phyloP scores from a whole-genome alignment of 345 rosid species.

The Mallotus nudiflorus region DNA sequence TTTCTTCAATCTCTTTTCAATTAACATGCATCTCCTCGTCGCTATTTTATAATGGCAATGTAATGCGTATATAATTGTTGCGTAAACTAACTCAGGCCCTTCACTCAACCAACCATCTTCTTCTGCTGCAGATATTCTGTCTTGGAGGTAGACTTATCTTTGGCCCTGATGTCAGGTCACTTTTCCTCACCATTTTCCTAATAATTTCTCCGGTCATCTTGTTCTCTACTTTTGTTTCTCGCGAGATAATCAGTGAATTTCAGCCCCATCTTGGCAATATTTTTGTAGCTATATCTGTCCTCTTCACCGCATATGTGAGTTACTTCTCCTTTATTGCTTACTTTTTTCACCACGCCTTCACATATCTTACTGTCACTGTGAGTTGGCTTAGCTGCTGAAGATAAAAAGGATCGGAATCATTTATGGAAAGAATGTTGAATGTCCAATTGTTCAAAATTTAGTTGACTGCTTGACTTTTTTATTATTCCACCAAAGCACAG shows the following conservation, averaged over 20 bases:
- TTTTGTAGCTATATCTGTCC: conserved; percentile 37
- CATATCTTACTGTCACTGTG: no score
- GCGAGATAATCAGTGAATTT: conserved; percentile 47
- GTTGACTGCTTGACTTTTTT: no score
- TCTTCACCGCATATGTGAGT: conserved; percentile 58
- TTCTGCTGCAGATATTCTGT: conserved; percentile 65
- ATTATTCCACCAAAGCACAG: no score
- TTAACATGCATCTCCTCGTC: neutral
- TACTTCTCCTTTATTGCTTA: neutral
- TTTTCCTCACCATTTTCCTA: conserved; percentile 63
- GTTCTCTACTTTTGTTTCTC: conserved; percentile 70
- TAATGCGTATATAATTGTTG: no score
- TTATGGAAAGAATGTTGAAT: no score
- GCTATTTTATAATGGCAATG: neutral
- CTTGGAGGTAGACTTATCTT: conserved; percentile 76
- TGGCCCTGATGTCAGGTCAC: conserved; percentile 84
- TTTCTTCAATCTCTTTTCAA: neutral
- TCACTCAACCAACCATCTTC: conserved; percentile 12
- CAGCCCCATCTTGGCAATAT: conserved; percentile 43
- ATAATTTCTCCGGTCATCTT: conserved; percentile 62
- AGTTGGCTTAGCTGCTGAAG: no score
- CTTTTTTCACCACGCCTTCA: neutral
- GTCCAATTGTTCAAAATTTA: no score
- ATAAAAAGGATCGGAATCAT: no score
- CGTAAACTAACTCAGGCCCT: no score